phyloP scores from a whole-genome alignment of 805 yeast genomes.

The Ogataea trehaloabstinens region DNA sequence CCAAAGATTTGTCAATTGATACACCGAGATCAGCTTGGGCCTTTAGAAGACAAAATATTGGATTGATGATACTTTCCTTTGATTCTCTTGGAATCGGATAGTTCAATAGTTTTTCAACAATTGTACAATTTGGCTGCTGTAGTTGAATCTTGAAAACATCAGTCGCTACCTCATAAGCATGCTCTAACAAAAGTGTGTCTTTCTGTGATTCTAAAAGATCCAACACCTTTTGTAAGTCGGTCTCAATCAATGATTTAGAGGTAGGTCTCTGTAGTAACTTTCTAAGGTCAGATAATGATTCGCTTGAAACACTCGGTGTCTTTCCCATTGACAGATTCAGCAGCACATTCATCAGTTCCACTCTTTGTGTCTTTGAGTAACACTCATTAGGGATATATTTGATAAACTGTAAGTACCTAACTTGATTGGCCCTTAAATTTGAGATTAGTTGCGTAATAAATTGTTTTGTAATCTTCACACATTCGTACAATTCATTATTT shows the following conservation, averaged over 20 bases:
- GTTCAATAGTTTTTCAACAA: slow-evolving; percentile 17
- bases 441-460: slow-evolving; percentile 15
- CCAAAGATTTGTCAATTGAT: slow-evolving; percentile 2
- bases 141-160: slow-evolving; percentile 40
- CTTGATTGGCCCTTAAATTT: not conserved
- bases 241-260: slow-evolving; percentile 51
- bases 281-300: slow-evolving; percentile 18
- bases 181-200: too few relatives aligned
- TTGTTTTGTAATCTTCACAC: slow-evolving; percentile 33
- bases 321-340: slow-evolving; percentile 5
- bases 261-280: slow-evolving; percentile 52
- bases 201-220: slow-evolving; percentile 10
- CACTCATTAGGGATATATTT: slow-evolving; percentile 49
- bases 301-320: not conserved
- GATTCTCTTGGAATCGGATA: slow-evolving; percentile 2
- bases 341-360: slow-evolving; percentile 25
- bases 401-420: slow-evolving; percentile 9
- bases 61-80: slow-evolving; percentile 6
- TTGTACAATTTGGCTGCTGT: slow-evolving; percentile 30
- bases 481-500: slow-evolving; percentile 49
- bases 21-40: slow-evolving; percentile 7
- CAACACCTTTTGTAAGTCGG: slow-evolving; percentile 13
- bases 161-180: slow-evolving; percentile 34
- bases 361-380: slow-evolving; percentile 36
- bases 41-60: slow-evolving; percentile 9